A percentile compares a stretch with the other conserved stretches of the same genome.
These are phyloP conservation scores for Petrea volubilis DNA, from an alignment of 257 asterid species.

Conservation along the genomic window DNA sequence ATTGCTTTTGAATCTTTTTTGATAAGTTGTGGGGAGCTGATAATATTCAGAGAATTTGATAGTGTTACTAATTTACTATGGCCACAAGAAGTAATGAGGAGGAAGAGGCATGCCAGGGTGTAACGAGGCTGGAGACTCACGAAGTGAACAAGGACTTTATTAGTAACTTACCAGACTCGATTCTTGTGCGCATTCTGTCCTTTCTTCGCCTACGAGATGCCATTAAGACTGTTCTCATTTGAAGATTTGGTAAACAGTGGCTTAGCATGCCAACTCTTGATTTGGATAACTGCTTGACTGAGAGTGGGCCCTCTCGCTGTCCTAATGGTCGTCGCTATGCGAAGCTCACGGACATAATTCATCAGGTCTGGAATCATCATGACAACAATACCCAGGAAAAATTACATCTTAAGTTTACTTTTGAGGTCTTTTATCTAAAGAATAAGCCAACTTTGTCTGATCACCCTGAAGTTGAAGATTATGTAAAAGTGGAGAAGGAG, in stretches of 20 bases:
- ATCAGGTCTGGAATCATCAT: slow-evolving; percentile 20
- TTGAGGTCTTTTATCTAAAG: neutral
- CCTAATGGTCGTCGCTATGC: neutral
- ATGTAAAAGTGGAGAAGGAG: neutral
- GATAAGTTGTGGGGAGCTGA: no score
- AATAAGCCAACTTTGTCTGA: neutral
- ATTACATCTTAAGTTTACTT: slow-evolving; percentile 18
- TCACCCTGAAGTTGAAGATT: neutral
- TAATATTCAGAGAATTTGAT: no score
- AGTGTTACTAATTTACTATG: neutral
- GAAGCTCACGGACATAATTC: slow-evolving; percentile 21
- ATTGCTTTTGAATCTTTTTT: no score
- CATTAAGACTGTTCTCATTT: slow-evolving; percentile 21
- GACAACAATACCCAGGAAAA: slow-evolving; percentile 14
- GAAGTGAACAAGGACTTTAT: slow-evolving; percentile 19
- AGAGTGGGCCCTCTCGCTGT: neutral
- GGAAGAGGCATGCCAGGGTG: neutral
- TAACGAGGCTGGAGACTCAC: neutral
- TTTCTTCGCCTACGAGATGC: slow-evolving; percentile 31
- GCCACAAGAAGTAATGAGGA: neutral
- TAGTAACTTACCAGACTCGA: slow-evolving; percentile 33
- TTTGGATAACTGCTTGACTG: slow-evolving; percentile 24
- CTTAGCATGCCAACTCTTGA: slow-evolving; percentile 25
- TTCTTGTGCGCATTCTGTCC: slow-evolving; percentile 33
- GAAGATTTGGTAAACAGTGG: slow-evolving; percentile 36